Evolutionary conservation across 2,329 filamentous ascomycete genomes (phyloP).

Genomic region (Xylaria sp.): DNA sequence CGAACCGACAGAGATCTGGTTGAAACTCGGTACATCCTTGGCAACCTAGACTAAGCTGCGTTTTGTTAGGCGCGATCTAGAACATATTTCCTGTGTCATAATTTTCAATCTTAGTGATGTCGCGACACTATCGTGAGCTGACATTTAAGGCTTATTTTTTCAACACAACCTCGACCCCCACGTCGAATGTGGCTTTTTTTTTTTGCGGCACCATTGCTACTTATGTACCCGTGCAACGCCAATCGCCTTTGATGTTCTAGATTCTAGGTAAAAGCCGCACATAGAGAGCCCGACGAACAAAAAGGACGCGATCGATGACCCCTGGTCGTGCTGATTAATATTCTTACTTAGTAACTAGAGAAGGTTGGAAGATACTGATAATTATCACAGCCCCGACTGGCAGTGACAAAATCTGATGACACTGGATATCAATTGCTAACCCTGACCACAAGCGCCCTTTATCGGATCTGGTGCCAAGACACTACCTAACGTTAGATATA

Average conservation of each 20-base stretch:
- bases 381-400: not conserved
- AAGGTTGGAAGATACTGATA: not conserved
- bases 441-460: not conserved
- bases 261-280: not conserved
- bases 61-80: not conserved
- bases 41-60: not conserved
- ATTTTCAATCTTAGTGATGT: not conserved
- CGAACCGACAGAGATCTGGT: not conserved
- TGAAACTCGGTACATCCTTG: not conserved
- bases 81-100: not conserved
- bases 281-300: too few species aligned
- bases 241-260: not conserved
- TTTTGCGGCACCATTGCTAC: not conserved
- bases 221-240: not conserved
- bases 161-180: not conserved
- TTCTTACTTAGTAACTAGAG: not conserved
- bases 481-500: not conserved
- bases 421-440: not conserved
- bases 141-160: not conserved
- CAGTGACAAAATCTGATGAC: not conserved
- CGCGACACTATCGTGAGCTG: not conserved
- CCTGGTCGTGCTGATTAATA: not conserved
- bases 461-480: not conserved
- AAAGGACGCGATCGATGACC: not conserved
- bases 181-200: not conserved